A percentile compares a stretch with the other conserved stretches of the same genome.
Evolutionary conservation across 2,329 filamentous ascomycete genomes (phyloP).

Genomic region (Magnaporthiopsis incrustans): DNA sequence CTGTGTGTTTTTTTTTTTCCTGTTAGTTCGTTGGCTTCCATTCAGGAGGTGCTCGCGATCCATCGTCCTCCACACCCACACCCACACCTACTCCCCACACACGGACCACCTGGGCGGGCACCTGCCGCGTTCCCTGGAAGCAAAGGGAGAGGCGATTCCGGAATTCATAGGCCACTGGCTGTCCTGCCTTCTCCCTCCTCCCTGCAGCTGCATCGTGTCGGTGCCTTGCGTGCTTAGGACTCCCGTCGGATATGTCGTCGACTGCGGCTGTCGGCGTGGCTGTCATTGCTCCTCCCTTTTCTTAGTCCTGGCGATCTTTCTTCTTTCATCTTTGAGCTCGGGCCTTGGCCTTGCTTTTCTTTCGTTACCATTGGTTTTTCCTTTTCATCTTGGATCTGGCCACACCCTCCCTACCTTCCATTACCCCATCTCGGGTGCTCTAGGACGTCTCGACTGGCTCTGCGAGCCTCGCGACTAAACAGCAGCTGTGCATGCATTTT

Average conservation of each 20-base stretch:
- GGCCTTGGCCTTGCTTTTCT: not conserved
- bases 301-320: conserved; percentile 1
- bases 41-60: not conserved
- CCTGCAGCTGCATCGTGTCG: not conserved
- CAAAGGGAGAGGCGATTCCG: not conserved
- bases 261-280: conserved; percentile 2
- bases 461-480: conserved; percentile 2
- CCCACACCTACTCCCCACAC: not conserved
- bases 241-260: conserved; percentile 7
- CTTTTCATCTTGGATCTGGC: not conserved
- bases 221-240: not conserved
- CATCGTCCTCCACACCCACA: not conserved
- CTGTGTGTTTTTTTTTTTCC: not conserved
- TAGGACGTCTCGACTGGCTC: conserved; percentile 3
- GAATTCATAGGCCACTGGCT: not conserved
- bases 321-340: conserved; percentile 1
- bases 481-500: not conserved
- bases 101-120: not conserved
- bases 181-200: not conserved
- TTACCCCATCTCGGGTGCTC: not conserved
- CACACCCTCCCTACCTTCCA: not conserved
- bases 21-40: not conserved
- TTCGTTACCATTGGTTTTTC: conserved; percentile 5
- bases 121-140: not conserved
- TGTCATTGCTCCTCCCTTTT: conserved; percentile 1